Conservation (phyloP, 2,329 filamentous ascomycete genomes). For the Aspergillus sp. region DNA sequence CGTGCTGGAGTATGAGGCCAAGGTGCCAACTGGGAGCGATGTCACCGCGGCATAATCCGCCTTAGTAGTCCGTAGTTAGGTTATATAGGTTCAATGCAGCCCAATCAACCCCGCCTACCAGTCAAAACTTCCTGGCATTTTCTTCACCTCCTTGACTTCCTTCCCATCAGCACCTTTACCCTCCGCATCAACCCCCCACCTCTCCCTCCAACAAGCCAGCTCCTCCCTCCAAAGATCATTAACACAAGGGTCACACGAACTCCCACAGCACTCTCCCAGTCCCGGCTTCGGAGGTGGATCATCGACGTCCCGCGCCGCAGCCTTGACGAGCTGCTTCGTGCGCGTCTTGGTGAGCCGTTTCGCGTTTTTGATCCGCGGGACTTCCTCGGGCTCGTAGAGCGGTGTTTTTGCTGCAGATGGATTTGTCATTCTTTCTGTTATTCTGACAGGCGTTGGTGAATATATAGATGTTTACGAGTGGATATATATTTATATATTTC, state of each 20-base stretch:
- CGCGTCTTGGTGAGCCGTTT: conserved; percentile 31
- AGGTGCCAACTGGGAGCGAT: conserved; percentile 46
- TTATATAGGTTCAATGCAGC: not conserved
- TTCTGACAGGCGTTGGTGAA: too few relatives aligned
- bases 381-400: conserved; percentile 24
- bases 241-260: conserved; percentile 38
- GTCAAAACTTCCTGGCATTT: conserved; percentile 23
- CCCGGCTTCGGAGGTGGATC: conserved; percentile 35
- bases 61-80: not conserved
- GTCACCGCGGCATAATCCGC: not conserved
- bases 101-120: conserved; percentile 8
- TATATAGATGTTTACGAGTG: too few relatives aligned
- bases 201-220: conserved; percentile 33
- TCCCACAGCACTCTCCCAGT: conserved; percentile 36
- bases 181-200: conserved; percentile 28
- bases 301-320: conserved; percentile 28
- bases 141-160: conserved; percentile 8
- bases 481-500: too few relatives aligned
- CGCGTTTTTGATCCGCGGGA: conserved; percentile 31
- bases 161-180: conserved; percentile 7
- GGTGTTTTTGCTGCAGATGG: conserved; percentile 12
- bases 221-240: conserved; percentile 37
- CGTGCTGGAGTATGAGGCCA: conserved; percentile 62
- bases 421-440: not conserved
- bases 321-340: conserved; percentile 34